phyloP scores from a whole-genome alignment of 257 asterid species.

The Gentiana macrophylla region DNA sequence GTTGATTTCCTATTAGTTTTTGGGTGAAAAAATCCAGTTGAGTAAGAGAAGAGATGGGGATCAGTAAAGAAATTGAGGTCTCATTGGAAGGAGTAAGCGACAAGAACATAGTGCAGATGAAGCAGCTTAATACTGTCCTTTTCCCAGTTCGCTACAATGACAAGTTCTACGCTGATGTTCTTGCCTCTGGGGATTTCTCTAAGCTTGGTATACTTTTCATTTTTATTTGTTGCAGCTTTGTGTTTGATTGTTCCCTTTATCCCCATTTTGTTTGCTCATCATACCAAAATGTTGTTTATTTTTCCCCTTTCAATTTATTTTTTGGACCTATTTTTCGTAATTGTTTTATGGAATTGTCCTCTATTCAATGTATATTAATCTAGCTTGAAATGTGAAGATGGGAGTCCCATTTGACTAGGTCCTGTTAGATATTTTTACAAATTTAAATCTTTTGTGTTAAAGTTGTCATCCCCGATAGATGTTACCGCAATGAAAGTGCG shows the following conservation, averaged over 20 bases:
- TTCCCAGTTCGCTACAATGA: slow-evolving; percentile 92
- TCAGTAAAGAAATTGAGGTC: slow-evolving; percentile 49
- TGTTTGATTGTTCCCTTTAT: too few relatives aligned
- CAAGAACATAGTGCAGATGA: slow-evolving; percentile 91
- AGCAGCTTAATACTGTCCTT: slow-evolving; percentile 74
- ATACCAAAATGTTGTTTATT: not conserved
- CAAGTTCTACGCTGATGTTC: slow-evolving; percentile 80
- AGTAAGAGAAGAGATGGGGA: slow-evolving; percentile 31
- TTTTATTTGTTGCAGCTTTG: not conserved
- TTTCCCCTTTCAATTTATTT: not conserved
- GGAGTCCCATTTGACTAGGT: too few relatives aligned
- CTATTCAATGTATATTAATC: too few relatives aligned
- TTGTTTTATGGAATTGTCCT: not conserved
- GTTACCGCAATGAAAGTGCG: too few relatives aligned
- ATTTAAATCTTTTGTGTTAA: too few relatives aligned
- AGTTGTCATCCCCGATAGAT: too few relatives aligned
- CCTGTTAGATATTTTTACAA: too few relatives aligned
- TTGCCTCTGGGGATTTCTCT: slow-evolving; percentile 80
- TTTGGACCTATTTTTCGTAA: too few relatives aligned
- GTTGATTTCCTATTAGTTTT: too few relatives aligned
- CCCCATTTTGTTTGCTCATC: not conserved
- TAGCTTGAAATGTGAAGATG: too few relatives aligned
- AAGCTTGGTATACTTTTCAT: slow-evolving; percentile 53
- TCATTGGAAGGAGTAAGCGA: slow-evolving; percentile 79
- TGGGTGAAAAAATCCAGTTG: too few relatives aligned